These are phyloP conservation scores for Pichia pseudocactophila DNA, from an alignment of 805 yeast species.

Conservation along the genomic window DNA sequence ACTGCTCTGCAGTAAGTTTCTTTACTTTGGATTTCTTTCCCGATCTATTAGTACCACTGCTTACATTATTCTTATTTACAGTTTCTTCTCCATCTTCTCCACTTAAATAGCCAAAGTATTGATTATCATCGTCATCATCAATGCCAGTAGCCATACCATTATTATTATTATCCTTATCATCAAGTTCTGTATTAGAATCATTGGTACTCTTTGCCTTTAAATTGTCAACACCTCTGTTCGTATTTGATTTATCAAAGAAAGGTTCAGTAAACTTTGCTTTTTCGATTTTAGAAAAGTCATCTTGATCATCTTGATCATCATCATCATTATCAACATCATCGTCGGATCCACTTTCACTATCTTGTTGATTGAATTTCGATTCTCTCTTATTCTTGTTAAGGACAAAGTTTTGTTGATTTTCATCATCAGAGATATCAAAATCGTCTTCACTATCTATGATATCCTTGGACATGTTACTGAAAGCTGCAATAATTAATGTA, in stretches of 20 bases:
- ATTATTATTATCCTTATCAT: conserved; percentile 12
- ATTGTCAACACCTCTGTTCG: conserved; percentile 1
- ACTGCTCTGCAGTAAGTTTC: conserved; percentile 45
- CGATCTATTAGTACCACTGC: conserved; percentile 10
- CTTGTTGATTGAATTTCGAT: not conserved
- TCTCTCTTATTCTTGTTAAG: not conserved
- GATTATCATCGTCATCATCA: conserved; percentile 10
- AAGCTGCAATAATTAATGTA: not conserved
- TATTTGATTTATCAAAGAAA: not conserved
- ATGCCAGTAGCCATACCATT: conserved; percentile 13
- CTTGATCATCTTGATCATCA: conserved; percentile 9
- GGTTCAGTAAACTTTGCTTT: no score
- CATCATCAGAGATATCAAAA: conserved; percentile 9
- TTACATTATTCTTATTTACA: conserved; percentile 17
- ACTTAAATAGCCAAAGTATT: conserved; percentile 3
- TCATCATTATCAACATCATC: not conserved
- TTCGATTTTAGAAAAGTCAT: no score
- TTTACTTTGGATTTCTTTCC: conserved; percentile 31
- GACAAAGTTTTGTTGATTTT: not conserved
- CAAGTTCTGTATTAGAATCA: conserved; percentile 5
- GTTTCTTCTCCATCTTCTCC: conserved; percentile 21
- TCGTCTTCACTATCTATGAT: not conserved
- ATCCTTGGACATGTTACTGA: not conserved
- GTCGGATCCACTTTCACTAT: not conserved
- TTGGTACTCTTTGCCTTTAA: not conserved